Conservation (phyloP, 2,329 filamentous ascomycete genomes). For the Penicillium sp. region DNA sequence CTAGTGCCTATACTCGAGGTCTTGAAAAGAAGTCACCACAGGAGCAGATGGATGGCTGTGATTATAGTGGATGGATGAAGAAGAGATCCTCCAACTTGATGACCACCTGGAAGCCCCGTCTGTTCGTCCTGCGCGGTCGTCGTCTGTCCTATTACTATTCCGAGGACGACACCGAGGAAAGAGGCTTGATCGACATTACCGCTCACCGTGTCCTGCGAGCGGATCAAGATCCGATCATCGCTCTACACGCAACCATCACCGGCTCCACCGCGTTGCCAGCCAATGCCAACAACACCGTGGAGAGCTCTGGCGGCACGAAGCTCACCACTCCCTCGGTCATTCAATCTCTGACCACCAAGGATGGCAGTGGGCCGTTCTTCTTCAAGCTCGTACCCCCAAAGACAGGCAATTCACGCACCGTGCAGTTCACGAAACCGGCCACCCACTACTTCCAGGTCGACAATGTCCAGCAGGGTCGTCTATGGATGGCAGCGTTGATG, state of each 20-base stretch:
- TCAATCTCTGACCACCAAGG: conserved; percentile 33
- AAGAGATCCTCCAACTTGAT: conserved; percentile 96
- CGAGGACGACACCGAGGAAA: conserved; percentile 87
- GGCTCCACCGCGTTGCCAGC: conserved; percentile 69
- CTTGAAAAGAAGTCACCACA: conserved; percentile 76
- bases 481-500: conserved; percentile 99
- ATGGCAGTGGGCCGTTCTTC: conserved; percentile 78
- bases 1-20: conserved; percentile 88
- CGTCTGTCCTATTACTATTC: conserved; percentile 95
- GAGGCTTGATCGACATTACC: conserved; percentile 95
- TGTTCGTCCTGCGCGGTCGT: conserved; percentile 92
- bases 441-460: conserved; percentile 98
- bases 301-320: conserved; percentile 37
- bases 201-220: conserved; percentile 95
- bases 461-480: conserved; percentile 78
- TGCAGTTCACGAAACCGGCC: conserved; percentile 96
- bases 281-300: conserved; percentile 31
- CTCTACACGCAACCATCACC: conserved; percentile 87
- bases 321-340: conserved; percentile 33
- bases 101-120: conserved; percentile 93
- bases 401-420: conserved; percentile 79
- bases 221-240: conserved; percentile 85
- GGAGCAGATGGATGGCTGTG: conserved; percentile 80
- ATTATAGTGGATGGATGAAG: conserved; percentile 99
- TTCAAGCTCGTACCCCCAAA: conserved; percentile 96